Base-by-base conservation (phyloP, 352 stramenopile species). In the Pythium volutum region DNA sequence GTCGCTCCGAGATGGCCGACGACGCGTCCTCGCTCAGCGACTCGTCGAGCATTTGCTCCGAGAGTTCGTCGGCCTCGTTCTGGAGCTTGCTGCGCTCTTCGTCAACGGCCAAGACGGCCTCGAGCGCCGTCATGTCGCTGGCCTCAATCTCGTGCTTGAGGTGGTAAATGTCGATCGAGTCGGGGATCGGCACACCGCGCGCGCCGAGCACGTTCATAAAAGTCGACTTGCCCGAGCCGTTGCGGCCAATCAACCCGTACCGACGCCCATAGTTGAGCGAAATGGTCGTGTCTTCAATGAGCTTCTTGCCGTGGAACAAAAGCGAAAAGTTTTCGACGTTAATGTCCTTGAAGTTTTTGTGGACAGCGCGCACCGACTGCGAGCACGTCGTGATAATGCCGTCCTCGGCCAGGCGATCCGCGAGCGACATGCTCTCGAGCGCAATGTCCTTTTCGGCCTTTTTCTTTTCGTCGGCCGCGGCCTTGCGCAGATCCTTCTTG, bases 281-380 rank as follows among this genome's bases (percentile, higher is more conserved):
- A 54, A 99, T 93, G 54, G 97, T 89, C 50, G 93, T 98, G 68
- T 97, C 95, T 67, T 99, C 96, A 66, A 99, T 78, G 33, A 99
- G 76, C 45, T 96, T 84, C 64, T 97, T 98, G 54, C 96, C 96
- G 76, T 97, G 95, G 82, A 98, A 99, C 27, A 91, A 96, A 55
- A 99, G 93, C 52, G 92, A 97, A 48, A 99, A 98, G 73, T 98
- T 97, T 50, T 89, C 75, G 46, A 99, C 96, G 69, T 98, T 98
- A 65, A 99, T 98, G 77, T 99, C 96, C 69, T 97, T 96, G 42
- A 98, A 96, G 79, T 98, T 98, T 49, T 88, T 84, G 79, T 98
- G 90, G 38, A 97, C 77, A 22, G 73, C 82, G 52, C 91, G 91
- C 67, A 93, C 93, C 47, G 89, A 96, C 65, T 89, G 77, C 75